Base-by-base conservation (phyloP, 768 basidiomycete genomes). In the Lactarius hengduanensis region DNA sequence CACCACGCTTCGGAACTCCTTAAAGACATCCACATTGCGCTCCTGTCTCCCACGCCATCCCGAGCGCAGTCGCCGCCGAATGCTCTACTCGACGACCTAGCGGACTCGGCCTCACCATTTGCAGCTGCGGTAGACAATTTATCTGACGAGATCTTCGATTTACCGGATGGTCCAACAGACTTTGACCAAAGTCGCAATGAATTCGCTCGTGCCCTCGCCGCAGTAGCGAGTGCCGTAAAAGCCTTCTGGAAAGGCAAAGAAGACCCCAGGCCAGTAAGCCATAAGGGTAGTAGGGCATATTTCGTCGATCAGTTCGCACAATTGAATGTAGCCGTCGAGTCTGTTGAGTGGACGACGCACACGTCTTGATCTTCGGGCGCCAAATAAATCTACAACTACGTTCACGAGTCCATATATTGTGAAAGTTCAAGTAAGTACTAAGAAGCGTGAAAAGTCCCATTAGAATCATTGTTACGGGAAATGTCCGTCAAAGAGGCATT, bases 91-190 rank as follows among this genome's bases (percentile, higher is more conserved):
- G 70, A 71, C 34, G 40, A 57, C 20, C 56, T 71, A 18, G 36
- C 64, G 11, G 65, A 61, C n/a, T 63, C 65, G 5, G 70, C 70
- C 32, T 53, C 61, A 0, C 63, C 68, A 18, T 59, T 71, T 38
- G 62, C 60, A 50, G 59, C 59, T 20, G 68, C 68, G 13, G 59
- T 63, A 5, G 70, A 71, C 57, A 32, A 69, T 15, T 57, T 71
- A n/a, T 47, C 59, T 18, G 61, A 68, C n/a, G 50, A 61, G 3
- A 30, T 69, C 22, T 69, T 69, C 47, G 55, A 13, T 22, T 22
- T 41, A 13, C 43, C 67, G 2, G 65, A 62, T 8, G n/a, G 38
- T 11, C 57, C 59, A 11, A 34, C 62, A 40, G 26, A 41, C n/a
- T 57, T 66, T 15, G 18, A 20, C 15, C 60, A 65, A 34, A 60